Evolutionary conservation across 805 yeast species (phyloP).

Genomic region (Lachancea lanzarotensis): DNA sequence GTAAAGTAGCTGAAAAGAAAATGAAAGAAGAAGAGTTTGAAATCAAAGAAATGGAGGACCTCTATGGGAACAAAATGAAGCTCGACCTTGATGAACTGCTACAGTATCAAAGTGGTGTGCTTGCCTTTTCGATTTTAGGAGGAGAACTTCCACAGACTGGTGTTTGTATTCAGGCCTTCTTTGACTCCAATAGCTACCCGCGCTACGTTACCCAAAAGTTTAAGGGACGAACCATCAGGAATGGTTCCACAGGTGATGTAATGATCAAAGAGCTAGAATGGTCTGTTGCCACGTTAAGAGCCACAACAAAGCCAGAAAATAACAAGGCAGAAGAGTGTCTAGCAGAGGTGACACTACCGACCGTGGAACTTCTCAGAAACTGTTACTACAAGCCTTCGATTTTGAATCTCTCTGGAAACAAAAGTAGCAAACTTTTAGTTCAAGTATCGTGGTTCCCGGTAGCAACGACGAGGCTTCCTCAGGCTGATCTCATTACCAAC

Average conservation of each 20-base stretch:
- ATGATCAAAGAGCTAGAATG: slow-evolving; percentile 69
- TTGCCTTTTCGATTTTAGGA: slow-evolving; percentile 58
- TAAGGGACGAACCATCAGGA: slow-evolving; percentile 26
- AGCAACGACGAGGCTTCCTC: slow-evolving; percentile 52
- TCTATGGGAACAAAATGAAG: slow-evolving; percentile 39
- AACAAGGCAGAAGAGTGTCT: slow-evolving; percentile 52
- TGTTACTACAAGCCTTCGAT: slow-evolving; percentile 58
- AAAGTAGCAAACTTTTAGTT: slow-evolving; percentile 47
- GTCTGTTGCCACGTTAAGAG: slow-evolving; percentile 59
- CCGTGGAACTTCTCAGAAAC: slow-evolving; percentile 55
- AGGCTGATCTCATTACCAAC: slow-evolving; percentile 66
- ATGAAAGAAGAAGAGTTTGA: slow-evolving; percentile 28
- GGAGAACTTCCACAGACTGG: slow-evolving; percentile 51
- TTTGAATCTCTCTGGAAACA: slow-evolving; percentile 48
- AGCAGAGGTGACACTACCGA: slow-evolving; percentile 60
- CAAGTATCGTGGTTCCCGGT: slow-evolving; percentile 79
- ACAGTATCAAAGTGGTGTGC: slow-evolving; percentile 64
- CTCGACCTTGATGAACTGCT: slow-evolving; percentile 54
- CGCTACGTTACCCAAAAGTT: slow-evolving; percentile 53
- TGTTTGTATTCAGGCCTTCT: slow-evolving; percentile 64
- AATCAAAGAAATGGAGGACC: slow-evolving; percentile 34
- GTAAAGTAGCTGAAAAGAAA: slow-evolving; percentile 27
- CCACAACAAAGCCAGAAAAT: slow-evolving; percentile 47
- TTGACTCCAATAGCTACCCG: slow-evolving; percentile 68
- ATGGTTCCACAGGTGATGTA: slow-evolving; percentile 63